These are phyloP conservation scores for Pseudonitzschia multiseries DNA, from an alignment of 108 stramenopile genomes.

Conservation along the genomic window DNA sequence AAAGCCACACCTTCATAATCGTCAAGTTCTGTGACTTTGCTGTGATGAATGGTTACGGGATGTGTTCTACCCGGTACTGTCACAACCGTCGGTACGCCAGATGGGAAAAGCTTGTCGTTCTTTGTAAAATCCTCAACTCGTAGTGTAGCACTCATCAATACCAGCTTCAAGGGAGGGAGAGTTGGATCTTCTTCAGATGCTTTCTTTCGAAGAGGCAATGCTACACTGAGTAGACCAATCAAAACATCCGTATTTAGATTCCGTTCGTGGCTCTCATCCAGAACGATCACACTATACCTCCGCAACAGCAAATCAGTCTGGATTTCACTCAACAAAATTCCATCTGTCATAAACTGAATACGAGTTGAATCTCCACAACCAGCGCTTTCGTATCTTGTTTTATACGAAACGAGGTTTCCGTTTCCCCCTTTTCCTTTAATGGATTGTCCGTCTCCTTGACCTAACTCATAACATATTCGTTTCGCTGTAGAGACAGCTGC, in stretches of 20 bases:
- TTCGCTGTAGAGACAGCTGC: conserved; percentile 96
- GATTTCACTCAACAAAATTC: conserved; percentile 94
- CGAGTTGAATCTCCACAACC: conserved; percentile 76
- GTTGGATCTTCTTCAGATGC: conserved; percentile 62
- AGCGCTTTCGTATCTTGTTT: conserved; percentile 92
- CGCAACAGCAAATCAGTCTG: conserved; percentile 90
- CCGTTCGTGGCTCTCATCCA: conserved; percentile 90
- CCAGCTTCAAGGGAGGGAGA: conserved; percentile 87
- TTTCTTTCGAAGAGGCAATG: conserved; percentile 80
- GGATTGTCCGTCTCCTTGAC: conserved; percentile 72
- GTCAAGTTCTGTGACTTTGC: conserved; percentile 91
- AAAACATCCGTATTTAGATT: conserved; percentile 95
- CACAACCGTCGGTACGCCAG: conserved; percentile 66
- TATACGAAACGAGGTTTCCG: conserved; percentile 90
- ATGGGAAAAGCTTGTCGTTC: conserved; percentile 83
- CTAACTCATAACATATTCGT: conserved; percentile 95
- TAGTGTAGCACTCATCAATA: conserved; percentile 98
- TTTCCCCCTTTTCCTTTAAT: conserved; percentile 40
- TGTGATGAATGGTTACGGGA: conserved; percentile 96
- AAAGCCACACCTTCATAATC: conserved; percentile 85
- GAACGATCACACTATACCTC: conserved; percentile 87
- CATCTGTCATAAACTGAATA: conserved; percentile 99
- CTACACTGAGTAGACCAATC: conserved; percentile 88
- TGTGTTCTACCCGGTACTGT: conserved; percentile 89
- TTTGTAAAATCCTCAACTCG: conserved; percentile 93